Conservation (phyloP, 1,284 basidiomycete species). For the Marasmius fiardii region DNA sequence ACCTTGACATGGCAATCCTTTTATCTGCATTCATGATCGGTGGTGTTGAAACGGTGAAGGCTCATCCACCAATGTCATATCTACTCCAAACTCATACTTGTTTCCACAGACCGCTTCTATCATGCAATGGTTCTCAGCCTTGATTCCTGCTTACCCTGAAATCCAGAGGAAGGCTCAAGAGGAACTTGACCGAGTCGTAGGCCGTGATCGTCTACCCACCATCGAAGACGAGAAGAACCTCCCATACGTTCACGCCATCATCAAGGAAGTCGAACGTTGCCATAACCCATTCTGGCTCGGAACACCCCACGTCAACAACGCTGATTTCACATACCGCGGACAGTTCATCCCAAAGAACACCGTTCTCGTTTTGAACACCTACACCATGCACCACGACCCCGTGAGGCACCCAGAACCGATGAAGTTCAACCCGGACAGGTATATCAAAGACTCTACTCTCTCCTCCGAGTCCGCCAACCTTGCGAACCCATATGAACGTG, state of each 20-base stretch:
- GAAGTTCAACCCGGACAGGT: conserved; percentile 29
- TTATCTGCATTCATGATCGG: conserved; percentile 35
- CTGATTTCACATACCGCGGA: too few relatives aligned
- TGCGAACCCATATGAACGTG: conserved; percentile 32
- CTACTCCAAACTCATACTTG: conserved; percentile 2
- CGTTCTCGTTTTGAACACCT: too few relatives aligned
- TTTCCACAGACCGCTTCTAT: conserved; percentile 26
- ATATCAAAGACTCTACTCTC: conserved; percentile 25
- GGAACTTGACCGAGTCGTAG: too few relatives aligned
- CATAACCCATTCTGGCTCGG: too few relatives aligned
- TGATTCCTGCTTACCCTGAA: conserved; percentile 28
- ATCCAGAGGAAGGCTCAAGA: conserved; percentile 29
- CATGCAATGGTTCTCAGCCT: conserved; percentile 35
- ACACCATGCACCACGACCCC: too few relatives aligned
- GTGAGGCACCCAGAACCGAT: too few relatives aligned
- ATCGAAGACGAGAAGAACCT: conserved; percentile 29
- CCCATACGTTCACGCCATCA: conserved; percentile 30
- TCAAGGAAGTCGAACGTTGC: conserved; percentile 33
- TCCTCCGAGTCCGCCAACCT: conserved; percentile 33
- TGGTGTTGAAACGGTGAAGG: conserved; percentile 42
- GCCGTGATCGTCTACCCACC: conserved; percentile 27
- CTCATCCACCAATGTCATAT: conserved; percentile 26
- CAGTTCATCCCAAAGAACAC: too few relatives aligned
- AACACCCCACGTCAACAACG: too few relatives aligned
- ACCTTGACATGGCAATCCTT: conserved; percentile 35